Base-by-base conservation (phyloP, 306 rosid genomes). In the Geum urbanum region DNA sequence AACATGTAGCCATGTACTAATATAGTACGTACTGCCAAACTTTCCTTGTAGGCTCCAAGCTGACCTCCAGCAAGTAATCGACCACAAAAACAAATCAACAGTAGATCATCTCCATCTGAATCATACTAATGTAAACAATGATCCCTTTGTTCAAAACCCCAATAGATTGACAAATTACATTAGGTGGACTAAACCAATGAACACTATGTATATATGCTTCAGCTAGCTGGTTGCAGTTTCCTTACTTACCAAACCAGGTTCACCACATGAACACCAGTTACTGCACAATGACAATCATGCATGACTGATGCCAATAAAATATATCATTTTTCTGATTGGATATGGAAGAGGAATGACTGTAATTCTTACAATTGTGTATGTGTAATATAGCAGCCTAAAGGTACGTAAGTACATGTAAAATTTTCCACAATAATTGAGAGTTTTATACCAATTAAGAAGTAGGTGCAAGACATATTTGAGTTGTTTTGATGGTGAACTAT, bases 351-450 rank as follows among this genome's bases (percentile, higher is more conserved):
- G 6, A 60, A 50, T 16, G 60, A 59, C 61, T 50, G 45, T 46
- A 51, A 51, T 69, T 70, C 60, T 70, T 76, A 65, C 55, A 65
- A 32, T 65, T 7, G 45, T 44, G 37, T 67, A 15, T 9, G 73
- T 77, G 66, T 69, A 57, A 59, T 72, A 67, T 18, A 71, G 40
- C 72, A 66, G 15, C 40, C 22, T 47, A 8, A 66, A 47, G 22
- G 27, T 24, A 24, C 27, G 12, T 41, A 3, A 35, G 10, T 50
- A 5, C 8, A 14, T 7, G 40, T 57, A 27, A 22, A 52, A 39
- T 37, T 8, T 46, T 37, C 55, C 54, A 32, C 3, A 15, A 2
- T 45, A 59, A 35, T 35, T 24, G 40, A 56, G 52, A 13, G 72
- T 59, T 2, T 12, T 14, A 64, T 11, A 27, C 40, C 41, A 27